A percentile compares a stretch with the other conserved stretches of the same genome.
These are phyloP conservation scores for Ogataea haglerorum DNA, from an alignment of 805 yeast genomes.

Conservation along the genomic window DNA sequence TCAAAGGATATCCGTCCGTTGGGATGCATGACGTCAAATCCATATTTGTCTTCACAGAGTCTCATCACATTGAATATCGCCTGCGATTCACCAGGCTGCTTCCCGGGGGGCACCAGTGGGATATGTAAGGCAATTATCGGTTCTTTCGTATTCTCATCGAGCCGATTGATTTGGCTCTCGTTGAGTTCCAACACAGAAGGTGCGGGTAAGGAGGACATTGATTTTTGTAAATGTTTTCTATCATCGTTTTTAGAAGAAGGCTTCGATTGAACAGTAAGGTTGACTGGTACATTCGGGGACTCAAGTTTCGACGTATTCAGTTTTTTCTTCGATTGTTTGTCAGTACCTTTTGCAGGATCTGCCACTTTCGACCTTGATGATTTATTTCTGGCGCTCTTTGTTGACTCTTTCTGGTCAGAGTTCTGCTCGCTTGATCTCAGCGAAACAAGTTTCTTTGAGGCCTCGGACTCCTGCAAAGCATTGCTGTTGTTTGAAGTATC, in stretches of 20 bases:
- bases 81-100: constrained; percentile 49
- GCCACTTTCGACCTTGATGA: neutral
- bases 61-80: constrained; percentile 68
- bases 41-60: constrained; percentile 80
- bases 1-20: constrained; percentile 57
- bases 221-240: constrained; percentile 5
- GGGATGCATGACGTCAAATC: constrained; percentile 70
- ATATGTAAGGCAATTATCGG: constrained; percentile 57
- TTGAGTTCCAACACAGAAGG: constrained; percentile 19
- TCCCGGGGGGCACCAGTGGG: constrained; percentile 49
- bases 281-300: neutral
- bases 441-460: neutral
- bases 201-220: constrained; percentile 14
- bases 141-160: constrained; percentile 2
- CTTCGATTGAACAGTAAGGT: neutral
- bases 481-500: too few species aligned
- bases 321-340: constrained; percentile 7
- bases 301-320: neutral
- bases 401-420: constrained; percentile 5
- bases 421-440: neutral
- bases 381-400: constrained; percentile 1
- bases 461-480: too few species aligned
- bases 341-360: constrained; percentile 7
- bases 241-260: neutral
- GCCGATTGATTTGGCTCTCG: constrained; percentile 3